Evolutionary conservation across 2,329 filamentous ascomycete species (phyloP).

Genomic region (Sclerotinia glacialis): DNA sequence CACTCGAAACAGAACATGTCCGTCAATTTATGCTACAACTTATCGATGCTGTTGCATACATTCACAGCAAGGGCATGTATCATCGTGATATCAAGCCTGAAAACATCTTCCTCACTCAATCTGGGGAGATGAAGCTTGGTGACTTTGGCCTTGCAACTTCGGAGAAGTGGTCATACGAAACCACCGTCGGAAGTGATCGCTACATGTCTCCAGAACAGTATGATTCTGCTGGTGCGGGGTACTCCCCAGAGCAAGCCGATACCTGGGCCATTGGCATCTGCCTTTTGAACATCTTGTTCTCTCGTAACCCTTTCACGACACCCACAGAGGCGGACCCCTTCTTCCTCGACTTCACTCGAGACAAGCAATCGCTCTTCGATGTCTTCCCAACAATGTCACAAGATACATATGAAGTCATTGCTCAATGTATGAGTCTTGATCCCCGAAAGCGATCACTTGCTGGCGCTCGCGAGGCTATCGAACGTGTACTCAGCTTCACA

Average conservation of each 20-base stretch:
- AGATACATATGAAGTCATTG: conserved; percentile 92
- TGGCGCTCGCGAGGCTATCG: conserved; percentile 73
- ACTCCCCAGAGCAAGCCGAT: conserved; percentile 89
- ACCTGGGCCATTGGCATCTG: conserved; percentile 98
- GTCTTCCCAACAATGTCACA: conserved; percentile 98
- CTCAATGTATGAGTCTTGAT: conserved; percentile 86
- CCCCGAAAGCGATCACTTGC: conserved; percentile 81
- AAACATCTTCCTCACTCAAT: conserved; percentile 91
- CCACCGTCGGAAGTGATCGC: conserved; percentile 91
- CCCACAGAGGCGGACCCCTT: conserved; percentile 88
- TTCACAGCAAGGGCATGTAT: conserved; percentile 87
- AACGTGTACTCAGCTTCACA: conserved; percentile 84
- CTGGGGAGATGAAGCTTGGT: conserved; percentile 90
- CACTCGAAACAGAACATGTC: conserved; percentile 92
- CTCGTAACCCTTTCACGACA: conserved; percentile 90
- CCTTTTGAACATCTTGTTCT: conserved; percentile 93
- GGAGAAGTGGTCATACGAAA: conserved; percentile 86
- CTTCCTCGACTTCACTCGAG: conserved; percentile 87
- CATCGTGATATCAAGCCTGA: conserved; percentile 99
- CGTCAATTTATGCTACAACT: conserved; percentile 96
- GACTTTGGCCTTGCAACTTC: conserved; percentile 93
- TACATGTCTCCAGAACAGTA: conserved; percentile 99
- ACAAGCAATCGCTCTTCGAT: conserved; percentile 95
- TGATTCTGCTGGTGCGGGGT: conserved; percentile 80
- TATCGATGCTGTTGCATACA: conserved; percentile 82